Percentiles rank a stretch among this genome's conserved stretches.
Evolutionary conservation across 2,329 filamentous ascomycete species (phyloP).

Genomic region (Mariannaea elegans): DNA sequence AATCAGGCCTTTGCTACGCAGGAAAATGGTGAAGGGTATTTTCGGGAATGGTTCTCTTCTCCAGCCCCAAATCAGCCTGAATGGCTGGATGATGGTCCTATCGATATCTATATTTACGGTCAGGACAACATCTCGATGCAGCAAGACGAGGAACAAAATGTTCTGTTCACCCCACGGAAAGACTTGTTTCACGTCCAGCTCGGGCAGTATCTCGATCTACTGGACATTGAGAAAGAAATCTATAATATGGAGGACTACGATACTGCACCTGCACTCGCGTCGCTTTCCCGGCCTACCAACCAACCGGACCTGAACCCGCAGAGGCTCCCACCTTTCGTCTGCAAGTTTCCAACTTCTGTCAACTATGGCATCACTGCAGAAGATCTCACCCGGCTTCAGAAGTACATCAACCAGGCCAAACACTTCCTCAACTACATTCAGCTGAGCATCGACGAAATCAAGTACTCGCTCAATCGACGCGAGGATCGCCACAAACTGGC

Average conservation of each 20-base stretch:
- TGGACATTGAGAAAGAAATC: background rate
- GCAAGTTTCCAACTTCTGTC: background rate
- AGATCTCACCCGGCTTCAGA: conserved; percentile 16
- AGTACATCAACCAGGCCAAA: conserved; percentile 15
- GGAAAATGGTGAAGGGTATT: background rate
- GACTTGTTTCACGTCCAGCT: background rate
- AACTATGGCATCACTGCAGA: conserved; percentile 8
- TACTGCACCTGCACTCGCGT: background rate
- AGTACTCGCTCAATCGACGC: conserved; percentile 8
- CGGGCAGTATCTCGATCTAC: background rate
- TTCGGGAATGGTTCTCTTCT: background rate
- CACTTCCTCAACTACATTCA: conserved; percentile 15
- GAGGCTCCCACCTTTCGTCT: background rate
- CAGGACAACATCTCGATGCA: background rate
- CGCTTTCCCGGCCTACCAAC: background rate
- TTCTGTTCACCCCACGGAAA: background rate
- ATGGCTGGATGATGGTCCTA: background rate
- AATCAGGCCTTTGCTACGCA: background rate
- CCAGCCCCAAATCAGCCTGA: background rate
- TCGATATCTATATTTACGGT: background rate
- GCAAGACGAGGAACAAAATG: background rate
- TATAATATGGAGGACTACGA: background rate
- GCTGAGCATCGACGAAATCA: conserved; percentile 3
- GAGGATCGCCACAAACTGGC: conserved; percentile 2
- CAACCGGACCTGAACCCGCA: background rate